Conservation (phyloP, 768 basidiomycete genomes). For the Multifurca ochricompacta region DNA sequence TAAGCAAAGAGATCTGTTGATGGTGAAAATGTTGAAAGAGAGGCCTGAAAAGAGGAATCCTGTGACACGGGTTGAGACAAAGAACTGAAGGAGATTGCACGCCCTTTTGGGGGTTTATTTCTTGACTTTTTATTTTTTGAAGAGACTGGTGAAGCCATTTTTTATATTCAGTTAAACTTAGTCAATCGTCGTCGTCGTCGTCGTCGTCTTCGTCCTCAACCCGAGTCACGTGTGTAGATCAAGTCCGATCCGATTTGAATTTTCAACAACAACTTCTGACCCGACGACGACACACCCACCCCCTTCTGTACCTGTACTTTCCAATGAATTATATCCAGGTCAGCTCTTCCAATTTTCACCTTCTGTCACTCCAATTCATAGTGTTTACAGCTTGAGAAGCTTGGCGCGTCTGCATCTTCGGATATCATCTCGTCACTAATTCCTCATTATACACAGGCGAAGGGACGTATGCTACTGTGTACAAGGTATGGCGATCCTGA, state of each 20-base stretch:
- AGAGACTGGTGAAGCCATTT: slow-evolving; percentile 40
- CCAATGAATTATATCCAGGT: slow-evolving; percentile 57
- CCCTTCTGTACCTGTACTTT: neutral
- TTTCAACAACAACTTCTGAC: neutral
- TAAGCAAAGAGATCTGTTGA: slow-evolving; percentile 50
- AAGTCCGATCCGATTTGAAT: neutral
- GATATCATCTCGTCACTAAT: neutral
- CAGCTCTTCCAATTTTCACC: slow-evolving; percentile 6
- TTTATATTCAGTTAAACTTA: neutral
- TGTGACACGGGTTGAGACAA: slow-evolving; percentile 50
- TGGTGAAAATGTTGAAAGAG: slow-evolving; percentile 53
- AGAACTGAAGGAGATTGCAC: slow-evolving; percentile 45
- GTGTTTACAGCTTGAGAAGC: slow-evolving; percentile 67
- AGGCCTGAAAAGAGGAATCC: slow-evolving; percentile 35
- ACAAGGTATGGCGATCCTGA: slow-evolving; percentile 54
- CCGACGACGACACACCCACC: neutral
- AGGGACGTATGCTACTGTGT: slow-evolving; percentile 96
- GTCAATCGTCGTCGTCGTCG: too few species aligned
- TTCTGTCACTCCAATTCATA: slow-evolving; percentile 12
- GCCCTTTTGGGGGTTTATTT: slow-evolving; percentile 45
- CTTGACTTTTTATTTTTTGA: slow-evolving; percentile 46
- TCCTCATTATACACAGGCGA: slow-evolving; percentile 42
- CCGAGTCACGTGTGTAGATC: slow-evolving; percentile 9
- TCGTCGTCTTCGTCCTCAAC: too few species aligned
- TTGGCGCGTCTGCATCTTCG: slow-evolving; percentile 41